Base-by-base conservation (phyloP, 1,139 yeast genomes). In the Suhomyces panamericanus region DNA sequence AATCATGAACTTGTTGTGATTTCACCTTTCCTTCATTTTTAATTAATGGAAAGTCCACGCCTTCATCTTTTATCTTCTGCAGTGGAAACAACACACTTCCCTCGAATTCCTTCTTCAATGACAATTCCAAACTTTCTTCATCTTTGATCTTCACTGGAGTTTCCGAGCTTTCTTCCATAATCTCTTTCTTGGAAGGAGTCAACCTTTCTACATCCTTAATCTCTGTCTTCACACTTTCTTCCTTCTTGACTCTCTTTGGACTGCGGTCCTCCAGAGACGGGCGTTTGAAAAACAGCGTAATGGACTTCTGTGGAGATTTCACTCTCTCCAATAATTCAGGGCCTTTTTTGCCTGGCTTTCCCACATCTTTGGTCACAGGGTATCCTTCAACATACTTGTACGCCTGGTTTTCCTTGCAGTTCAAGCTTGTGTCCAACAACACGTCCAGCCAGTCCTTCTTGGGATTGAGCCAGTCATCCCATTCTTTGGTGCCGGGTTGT, bases 391-490 rank as follows among this genome's bases (percentile, higher is more conserved):
- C 60, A 7, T 59, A 58, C 3, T 66, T 66, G 34, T 75, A 74
- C 0, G 73, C 78, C 7, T 59, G 57, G 43, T 78, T 75, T 1
- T 64, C 57, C 6, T 67, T 56, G 1, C 73, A 62, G 30, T 71
- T 59, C 35, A 80, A 57, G 13, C 70, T 61, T 0, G 67, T 57
- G 2, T 70, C 70, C 26, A 81, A 61, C 56, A 55, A 57, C 46
- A 47, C 32, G 9, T 60, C 64, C 26, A 64, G 61, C 77, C 81
- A 73, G 20, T 60, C 70, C 48, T 65, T 51, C 0, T 64, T 58
- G 0, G 81, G 78, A 48, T 79, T 67, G 37, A 88, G 61, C 96
- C 96, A 88, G 6, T 62, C 59, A 12, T 73, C 60, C 80, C 91
- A 83, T 28, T 70, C 78, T 16, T 65, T 51, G 0, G 83, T 66